Evolutionary conservation across 495 filamentous ascomycete species (phyloP).

Genomic region (Annulohypoxylon bovei): DNA sequence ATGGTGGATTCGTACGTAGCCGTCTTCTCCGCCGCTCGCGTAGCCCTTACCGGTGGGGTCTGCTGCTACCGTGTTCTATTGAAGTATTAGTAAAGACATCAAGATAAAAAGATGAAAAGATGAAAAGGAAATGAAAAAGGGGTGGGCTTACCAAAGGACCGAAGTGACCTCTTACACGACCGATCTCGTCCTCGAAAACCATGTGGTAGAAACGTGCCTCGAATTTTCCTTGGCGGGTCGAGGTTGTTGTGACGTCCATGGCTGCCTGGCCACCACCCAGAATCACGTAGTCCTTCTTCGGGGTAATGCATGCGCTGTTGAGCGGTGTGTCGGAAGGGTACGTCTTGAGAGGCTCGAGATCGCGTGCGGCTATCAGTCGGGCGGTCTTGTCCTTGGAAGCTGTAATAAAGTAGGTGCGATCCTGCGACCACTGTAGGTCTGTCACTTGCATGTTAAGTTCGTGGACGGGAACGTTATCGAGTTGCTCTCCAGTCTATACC

Average conservation of each 20-base stretch:
- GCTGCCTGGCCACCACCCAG: conserved; percentile 97
- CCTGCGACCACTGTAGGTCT: conserved; percentile 92
- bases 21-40: conserved; percentile 94
- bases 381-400: conserved; percentile 97
- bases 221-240: conserved; percentile 94
- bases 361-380: conserved; percentile 80
- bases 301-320: conserved; percentile 91
- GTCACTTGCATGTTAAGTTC: conserved; percentile 85
- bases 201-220: conserved; percentile 99
- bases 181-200: conserved; percentile 98
- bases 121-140: background rate
- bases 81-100: background rate
- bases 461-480: conserved; percentile 82
- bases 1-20: conserved; percentile 97
- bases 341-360: conserved; percentile 91
- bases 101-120: background rate
- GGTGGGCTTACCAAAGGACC: conserved; percentile 80
- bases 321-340: conserved; percentile 94
- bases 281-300: conserved; percentile 96
- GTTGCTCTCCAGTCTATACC: conserved; percentile 78
- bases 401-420: conserved; percentile 97
- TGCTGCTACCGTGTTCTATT: conserved; percentile 73
- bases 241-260: conserved; percentile 98
- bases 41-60: conserved; percentile 92
- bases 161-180: conserved; percentile 95